Evolutionary conservation across 331 rosid species (phyloP).

Genomic region (Acacia concinna): DNA sequence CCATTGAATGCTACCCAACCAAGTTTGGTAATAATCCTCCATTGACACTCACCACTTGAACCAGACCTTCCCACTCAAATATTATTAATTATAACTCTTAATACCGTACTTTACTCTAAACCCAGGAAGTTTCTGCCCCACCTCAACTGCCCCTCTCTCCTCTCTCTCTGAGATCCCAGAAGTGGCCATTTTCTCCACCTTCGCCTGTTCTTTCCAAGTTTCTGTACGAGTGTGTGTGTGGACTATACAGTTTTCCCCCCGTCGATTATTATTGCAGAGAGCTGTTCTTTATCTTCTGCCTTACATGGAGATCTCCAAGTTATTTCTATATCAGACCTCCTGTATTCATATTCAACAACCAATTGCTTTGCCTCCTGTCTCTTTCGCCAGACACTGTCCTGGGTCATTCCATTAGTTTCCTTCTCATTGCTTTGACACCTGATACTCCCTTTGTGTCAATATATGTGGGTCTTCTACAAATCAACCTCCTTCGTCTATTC

Average conservation of each 20-base stretch:
- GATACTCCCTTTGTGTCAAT: too few species aligned
- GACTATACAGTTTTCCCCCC: conserved; percentile 2
- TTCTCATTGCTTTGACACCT: conserved; percentile 55
- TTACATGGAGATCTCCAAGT: conserved; percentile 50
- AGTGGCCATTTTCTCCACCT: conserved; percentile 32
- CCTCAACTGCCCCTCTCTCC: conserved; percentile 20
- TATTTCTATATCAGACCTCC: conserved; percentile 43
- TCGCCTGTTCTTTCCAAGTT: background rate
- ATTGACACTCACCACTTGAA: conserved; percentile 39
- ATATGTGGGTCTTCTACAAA: conserved; percentile 48
- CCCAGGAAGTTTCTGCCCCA: conserved; percentile 24
- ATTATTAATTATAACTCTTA: background rate
- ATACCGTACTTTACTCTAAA: conserved; percentile 1
- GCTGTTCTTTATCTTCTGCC: conserved; percentile 35
- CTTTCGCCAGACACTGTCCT: conserved; percentile 60
- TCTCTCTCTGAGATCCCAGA: conserved; percentile 13
- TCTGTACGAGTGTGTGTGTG: conserved; percentile 18
- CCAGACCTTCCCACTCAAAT: conserved; percentile 18
- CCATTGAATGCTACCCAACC: conserved; percentile 31
- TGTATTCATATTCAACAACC: conserved; percentile 40
- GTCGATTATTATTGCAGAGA: conserved; percentile 38
- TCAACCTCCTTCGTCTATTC: conserved; percentile 48
- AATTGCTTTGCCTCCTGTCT: conserved; percentile 41
- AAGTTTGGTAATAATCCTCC: conserved; percentile 40
- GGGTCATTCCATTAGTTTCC: conserved; percentile 42